These are phyloP conservation scores for Helianthus annuus DNA, from an alignment of 129 eudicot genomes.

Conservation along the genomic window DNA sequence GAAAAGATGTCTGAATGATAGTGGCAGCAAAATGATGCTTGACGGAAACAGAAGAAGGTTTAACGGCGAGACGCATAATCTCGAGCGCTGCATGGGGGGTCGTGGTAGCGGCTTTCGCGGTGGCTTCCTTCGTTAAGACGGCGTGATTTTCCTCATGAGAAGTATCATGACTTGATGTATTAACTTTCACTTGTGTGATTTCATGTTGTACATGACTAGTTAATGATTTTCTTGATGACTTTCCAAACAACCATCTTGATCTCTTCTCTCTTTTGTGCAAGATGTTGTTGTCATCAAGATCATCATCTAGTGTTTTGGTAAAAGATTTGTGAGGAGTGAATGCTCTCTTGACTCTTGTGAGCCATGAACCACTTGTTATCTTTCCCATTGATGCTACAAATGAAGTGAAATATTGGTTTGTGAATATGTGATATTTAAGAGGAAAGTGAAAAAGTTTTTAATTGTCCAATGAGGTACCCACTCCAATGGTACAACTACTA, in stretches of 20 bases:
- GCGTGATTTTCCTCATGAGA: slow-evolving; percentile 49
- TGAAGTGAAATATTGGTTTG: background rate
- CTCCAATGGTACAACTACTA: background rate
- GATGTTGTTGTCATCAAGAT: slow-evolving; percentile 37
- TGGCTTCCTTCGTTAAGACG: slow-evolving; percentile 59
- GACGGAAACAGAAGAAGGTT: slow-evolving; percentile 40
- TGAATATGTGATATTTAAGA: background rate
- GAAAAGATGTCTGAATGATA: slow-evolving; percentile 83
- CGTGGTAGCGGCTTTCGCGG: slow-evolving; percentile 48
- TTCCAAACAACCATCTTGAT: slow-evolving; percentile 74
- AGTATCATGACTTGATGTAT: slow-evolving; percentile 2
- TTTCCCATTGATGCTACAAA: slow-evolving; percentile 46
- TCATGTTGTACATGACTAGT: slow-evolving; percentile 18
- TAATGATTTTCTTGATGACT: slow-evolving; percentile 26
- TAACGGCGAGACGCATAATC: slow-evolving; percentile 46
- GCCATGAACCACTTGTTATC: slow-evolving; percentile 64
- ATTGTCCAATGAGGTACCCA: slow-evolving; percentile 26
- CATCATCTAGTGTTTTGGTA: slow-evolving; percentile 47
- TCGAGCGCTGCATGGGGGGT: slow-evolving; percentile 65
- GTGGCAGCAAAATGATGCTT: slow-evolving; percentile 63
- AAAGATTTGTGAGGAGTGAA: slow-evolving; percentile 58
- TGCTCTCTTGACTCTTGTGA: slow-evolving; percentile 73
- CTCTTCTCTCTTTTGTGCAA: slow-evolving; percentile 70
- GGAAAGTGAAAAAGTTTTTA: background rate
- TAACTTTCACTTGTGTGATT: slow-evolving; percentile 24